Evolutionary conservation across 78 protist genomes (phyloP).

Genomic region (Dictyostelium capitatum): DNA sequence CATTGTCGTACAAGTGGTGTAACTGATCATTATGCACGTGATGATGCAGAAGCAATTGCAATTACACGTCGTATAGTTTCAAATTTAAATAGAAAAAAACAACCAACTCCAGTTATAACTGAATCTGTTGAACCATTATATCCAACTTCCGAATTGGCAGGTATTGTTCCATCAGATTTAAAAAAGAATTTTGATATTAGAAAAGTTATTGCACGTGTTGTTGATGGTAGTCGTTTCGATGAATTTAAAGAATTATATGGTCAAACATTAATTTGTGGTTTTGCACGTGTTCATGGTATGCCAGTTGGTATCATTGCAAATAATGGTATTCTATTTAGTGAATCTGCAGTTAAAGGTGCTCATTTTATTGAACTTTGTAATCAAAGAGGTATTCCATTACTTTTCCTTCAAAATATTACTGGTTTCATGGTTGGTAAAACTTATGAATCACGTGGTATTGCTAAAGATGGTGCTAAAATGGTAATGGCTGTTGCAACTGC

Average conservation of each 20-base stretch:
- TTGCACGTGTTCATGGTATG: constrained; percentile 94
- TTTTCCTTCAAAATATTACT: constrained; percentile 98
- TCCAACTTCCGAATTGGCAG: constrained; percentile 85
- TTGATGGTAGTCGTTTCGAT: constrained; percentile 94
- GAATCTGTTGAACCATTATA: constrained; percentile 87
- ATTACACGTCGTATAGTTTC: constrained; percentile 91
- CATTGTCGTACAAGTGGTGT: constrained; percentile 97
- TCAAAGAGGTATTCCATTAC: constrained; percentile 95
- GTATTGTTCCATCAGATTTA: constrained; percentile 88
- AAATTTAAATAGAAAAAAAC: constrained; percentile 85
- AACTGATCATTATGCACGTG: constrained; percentile 95
- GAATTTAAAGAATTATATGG: constrained; percentile 98
- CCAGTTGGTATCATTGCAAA: constrained; percentile 98
- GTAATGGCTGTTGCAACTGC: constrained; percentile 98
- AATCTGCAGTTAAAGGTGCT: constrained; percentile 94
- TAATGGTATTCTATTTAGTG: constrained; percentile 95
- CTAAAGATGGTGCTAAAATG: constrained; percentile 98
- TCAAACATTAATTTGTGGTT: constrained; percentile 93
- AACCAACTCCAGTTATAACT: constrained; percentile 14
- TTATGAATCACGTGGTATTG: constrained; percentile 94
- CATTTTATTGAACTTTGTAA: constrained; percentile 97
- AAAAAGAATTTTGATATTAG: constrained; percentile 88
- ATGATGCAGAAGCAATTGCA: constrained; percentile 95
- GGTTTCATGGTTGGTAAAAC: constrained; percentile 98
- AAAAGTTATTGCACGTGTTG: constrained; percentile 94